Conservation (phyloP, 192 early-diverging fungal species). For the Entomortierella lignicola region DNA sequence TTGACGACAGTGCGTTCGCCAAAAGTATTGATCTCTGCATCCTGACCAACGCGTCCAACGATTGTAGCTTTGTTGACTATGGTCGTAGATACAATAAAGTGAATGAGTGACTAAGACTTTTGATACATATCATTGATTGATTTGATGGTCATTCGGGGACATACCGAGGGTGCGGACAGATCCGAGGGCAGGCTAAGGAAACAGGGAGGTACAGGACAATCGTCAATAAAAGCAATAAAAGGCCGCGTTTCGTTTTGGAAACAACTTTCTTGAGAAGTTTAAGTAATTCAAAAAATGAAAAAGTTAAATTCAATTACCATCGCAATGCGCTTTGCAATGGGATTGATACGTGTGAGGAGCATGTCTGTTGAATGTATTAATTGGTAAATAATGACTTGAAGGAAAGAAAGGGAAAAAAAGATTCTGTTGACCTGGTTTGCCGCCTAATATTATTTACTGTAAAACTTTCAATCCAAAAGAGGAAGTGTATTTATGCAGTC, state of each 20-base stretch:
- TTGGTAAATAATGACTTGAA: background rate
- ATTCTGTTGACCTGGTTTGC: no score
- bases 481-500: no score
- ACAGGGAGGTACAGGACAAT: no score
- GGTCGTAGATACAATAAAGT: background rate
- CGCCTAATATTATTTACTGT: no score
- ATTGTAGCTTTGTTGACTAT: slow-evolving; percentile 76
- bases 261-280: background rate
- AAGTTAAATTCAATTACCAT: slow-evolving; percentile 1
- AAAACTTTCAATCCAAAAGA: no score
- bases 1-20: slow-evolving; percentile 61
- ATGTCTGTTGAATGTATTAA: slow-evolving; percentile 4
- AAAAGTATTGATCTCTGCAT: slow-evolving; percentile 60
- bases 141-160: no score
- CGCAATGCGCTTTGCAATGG: slow-evolving; percentile 37
- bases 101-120: no score
- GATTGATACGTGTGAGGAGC: slow-evolving; percentile 39
- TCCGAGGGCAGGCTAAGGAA: slow-evolving; percentile 30
- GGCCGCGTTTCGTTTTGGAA: no score
- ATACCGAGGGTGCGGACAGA: slow-evolving; percentile 41
- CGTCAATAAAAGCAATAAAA: background rate
- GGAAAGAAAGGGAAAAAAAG: background rate
- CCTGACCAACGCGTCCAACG: slow-evolving; percentile 71
- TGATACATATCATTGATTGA: no score
- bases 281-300: background rate